Base-by-base conservation (phyloP, 2,329 filamentous ascomycete genomes). In the Calycina herbarum region DNA sequence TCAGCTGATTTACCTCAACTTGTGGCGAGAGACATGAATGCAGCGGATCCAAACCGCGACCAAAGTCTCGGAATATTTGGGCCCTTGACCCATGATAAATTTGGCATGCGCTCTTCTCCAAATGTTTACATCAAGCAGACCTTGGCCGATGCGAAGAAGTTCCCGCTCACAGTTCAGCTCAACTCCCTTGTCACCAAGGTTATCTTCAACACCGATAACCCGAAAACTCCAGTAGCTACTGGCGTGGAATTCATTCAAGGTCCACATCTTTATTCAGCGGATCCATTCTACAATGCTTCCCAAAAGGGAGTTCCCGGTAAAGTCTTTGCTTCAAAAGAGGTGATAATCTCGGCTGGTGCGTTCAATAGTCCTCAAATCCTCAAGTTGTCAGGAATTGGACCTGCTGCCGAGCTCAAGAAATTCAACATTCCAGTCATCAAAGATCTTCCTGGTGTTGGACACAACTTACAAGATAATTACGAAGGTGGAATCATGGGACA, bases 361-460 rank as follows among this genome's bases (percentile, higher is more conserved):
- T 79, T 80, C 73, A 80, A 82, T 70, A 78, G 77, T 2, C 81
- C 81, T 4, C 79, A 81, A 68, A 72, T 83, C 42, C 78, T 83
- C 27, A 81, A 81, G 71, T 76, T 81, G 13, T 79, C 77, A 40
- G 81, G 81, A 27, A 72, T 83, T 24, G 81, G 81, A 1, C 78
- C 78, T 10, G 72, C 68, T n/a, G 73, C 66, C 2, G 78, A 81
- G 71, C 76, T 82, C 8, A 31, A 72, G 38, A 68, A 68, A 27
- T 70, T 83, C 70, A 74, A 77, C 35, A 87, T 89, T 65, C 75
- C 78, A 2, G 78, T 86, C 4, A 69, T 87, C 35, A 85, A 63
- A 4, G 81, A 89, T 72, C 79, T 87, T 1, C 86, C 86, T 0
- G 86, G 90, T 13, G 86, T 90, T 17, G 88, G 87, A 40, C 80